phyloP scores from a whole-genome alignment of 768 basidiomycete genomes.

The Artomyces pyxidatus region DNA sequence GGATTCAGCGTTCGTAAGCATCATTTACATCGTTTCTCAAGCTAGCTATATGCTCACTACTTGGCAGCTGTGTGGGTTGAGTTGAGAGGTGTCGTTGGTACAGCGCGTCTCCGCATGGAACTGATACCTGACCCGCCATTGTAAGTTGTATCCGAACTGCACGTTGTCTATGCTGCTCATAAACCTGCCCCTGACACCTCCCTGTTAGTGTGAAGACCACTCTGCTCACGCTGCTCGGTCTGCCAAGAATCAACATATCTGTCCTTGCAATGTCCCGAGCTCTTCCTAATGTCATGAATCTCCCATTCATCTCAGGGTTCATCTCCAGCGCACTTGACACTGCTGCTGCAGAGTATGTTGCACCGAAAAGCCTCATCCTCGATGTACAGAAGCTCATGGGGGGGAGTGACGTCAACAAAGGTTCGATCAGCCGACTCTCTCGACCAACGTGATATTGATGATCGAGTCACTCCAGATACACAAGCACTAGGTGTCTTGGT shows the following conservation, averaged over 20 bases:
- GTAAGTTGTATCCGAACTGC: slow-evolving; percentile 17
- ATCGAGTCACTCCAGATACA: slow-evolving; percentile 36
- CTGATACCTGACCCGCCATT: slow-evolving; percentile 69
- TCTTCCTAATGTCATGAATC: slow-evolving; percentile 72
- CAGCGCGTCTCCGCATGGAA: slow-evolving; percentile 59
- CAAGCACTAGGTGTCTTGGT: slow-evolving; percentile 57
- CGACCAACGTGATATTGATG: too few relatives aligned
- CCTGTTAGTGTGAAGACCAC: slow-evolving; percentile 33
- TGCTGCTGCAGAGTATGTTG: slow-evolving; percentile 53
- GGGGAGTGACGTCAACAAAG: slow-evolving; percentile 47
- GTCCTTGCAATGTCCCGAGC: slow-evolving; percentile 54
- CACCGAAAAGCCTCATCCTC: slow-evolving; percentile 62
- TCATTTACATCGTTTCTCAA: too few relatives aligned
- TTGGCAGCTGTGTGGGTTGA: slow-evolving; percentile 67
- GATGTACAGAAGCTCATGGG: slow-evolving; percentile 58
- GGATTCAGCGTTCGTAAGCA: slow-evolving; percentile 23
- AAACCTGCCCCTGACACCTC: slow-evolving; percentile 20
- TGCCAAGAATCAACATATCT: slow-evolving; percentile 56
- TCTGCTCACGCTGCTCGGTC: slow-evolving; percentile 57
- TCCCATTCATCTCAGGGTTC: slow-evolving; percentile 63
- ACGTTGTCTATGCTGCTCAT: too few relatives aligned
- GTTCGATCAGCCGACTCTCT: too few relatives aligned
- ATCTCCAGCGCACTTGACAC: slow-evolving; percentile 60
- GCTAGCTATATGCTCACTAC: too few relatives aligned
- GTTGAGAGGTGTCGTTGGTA: slow-evolving; percentile 55